Conservation (phyloP, 2,329 filamentous ascomycete species). For the Cercospora sesami region DNA sequence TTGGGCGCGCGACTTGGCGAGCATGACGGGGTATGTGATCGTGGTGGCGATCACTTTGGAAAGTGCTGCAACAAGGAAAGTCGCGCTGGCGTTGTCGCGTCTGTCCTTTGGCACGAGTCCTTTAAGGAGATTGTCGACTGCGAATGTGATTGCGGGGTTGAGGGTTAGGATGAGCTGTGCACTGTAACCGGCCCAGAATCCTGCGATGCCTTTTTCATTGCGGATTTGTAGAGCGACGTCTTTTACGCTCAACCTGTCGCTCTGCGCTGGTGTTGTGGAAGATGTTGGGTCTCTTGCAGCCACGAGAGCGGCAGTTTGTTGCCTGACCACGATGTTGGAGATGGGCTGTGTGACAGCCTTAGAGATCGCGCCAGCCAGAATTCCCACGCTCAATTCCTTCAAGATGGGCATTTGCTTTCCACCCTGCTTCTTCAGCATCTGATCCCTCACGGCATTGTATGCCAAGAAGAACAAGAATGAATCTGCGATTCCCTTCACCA, state of each 20-base stretch:
- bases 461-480: conserved; percentile 85
- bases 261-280: conserved; percentile 29
- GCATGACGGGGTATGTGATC: conserved; percentile 80
- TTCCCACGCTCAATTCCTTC: conserved; percentile 73
- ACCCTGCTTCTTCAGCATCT: conserved; percentile 43
- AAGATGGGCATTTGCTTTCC: conserved; percentile 56
- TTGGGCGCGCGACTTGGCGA: conserved; percentile 79
- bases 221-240: conserved; percentile 66
- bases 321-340: conserved; percentile 76
- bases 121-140: conserved; percentile 72
- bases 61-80: conserved; percentile 68
- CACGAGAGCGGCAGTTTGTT: conserved; percentile 67
- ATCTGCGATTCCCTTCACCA: conserved; percentile 58
- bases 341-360: conserved; percentile 78
- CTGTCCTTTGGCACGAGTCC: conserved; percentile 58
- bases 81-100: conserved; percentile 56
- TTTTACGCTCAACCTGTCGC: conserved; percentile 42
- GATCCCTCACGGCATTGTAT: conserved; percentile 63
- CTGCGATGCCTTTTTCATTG: conserved; percentile 67
- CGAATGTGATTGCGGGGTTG: conserved; percentile 84
- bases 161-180: conserved; percentile 76
- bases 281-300: conserved; percentile 42
- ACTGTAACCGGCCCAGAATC: conserved; percentile 87
- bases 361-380: conserved; percentile 71
- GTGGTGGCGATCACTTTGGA: conserved; percentile 76